Base-by-base conservation (phyloP, 495 filamentous ascomycete species). In the Neurospora sp. region DNA sequence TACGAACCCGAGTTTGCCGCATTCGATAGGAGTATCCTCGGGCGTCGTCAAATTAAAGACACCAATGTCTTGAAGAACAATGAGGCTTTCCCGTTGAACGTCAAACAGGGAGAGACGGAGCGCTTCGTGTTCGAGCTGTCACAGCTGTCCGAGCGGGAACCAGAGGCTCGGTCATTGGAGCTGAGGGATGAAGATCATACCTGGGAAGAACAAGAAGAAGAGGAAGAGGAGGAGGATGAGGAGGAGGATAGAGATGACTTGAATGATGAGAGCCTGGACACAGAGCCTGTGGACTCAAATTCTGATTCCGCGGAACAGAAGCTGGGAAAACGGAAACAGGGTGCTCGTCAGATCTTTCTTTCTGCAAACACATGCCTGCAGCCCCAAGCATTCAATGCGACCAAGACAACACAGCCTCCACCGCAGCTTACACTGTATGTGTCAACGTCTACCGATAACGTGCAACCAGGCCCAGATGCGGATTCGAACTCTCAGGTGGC, bases 341-440 rank as follows among this genome's bases (percentile, higher is more conserved):
- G 74, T 2, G 71, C 83, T 7, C 85, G 82, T 20, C 89, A 83
- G 1, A 82, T 97, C 8, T 97, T 90, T 75, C 85, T 98, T 69
- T 92, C 93, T 4, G 86, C 94, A 41, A 96, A 91, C 72, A 91
- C 92, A 8, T 98, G 94, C 80, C 75, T 85, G 17, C 93, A 94
- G 75, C 94, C 94, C 71, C 73, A 70, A 77, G 85, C 74, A 85
- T 86, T 80, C 74, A 78, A 74, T 69, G 79, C 74, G 14, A 78
- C 76, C 68, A 81, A 75, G 69, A 83, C 80, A 7, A 78, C 75
- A 17, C 35, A 70, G 69, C 78, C 82, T 14, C 86, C 89, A 6
- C 91, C 93, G 7, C 93, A 94, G 75, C 86, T 98, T 38, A 85
- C 89, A 10, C 79, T 98, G 3, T 97, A 90, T 76, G 82, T 97